Evolutionary conservation across 805 yeast genomes (phyloP), one percentile per base, ranked within the genome.

Genomic region (Candida tibetensis): DNA sequence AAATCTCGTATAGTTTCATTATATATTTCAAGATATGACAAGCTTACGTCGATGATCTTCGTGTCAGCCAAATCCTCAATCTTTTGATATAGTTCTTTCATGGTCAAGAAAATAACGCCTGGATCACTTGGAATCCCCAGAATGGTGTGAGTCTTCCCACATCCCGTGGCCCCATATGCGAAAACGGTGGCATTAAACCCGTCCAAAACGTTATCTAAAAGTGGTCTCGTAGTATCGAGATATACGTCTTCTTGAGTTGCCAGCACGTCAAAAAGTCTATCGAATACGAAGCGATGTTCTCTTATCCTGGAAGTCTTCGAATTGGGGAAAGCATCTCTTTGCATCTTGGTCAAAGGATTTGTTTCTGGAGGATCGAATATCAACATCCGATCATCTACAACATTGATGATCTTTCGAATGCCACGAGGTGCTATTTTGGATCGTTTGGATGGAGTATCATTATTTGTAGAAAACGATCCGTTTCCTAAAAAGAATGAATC

Each of bases 161-260:
- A 90, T 0, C 98, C 98, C 0, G 98, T 90, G 19, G 98, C 95
- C 1, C 98, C 98, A 57, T 90, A 90, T 0, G 98, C 97, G 66
- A 90, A 90, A 0, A 90, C 87, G 0, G 96, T 88, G 4, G 95
- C 82, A 57, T 91, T 89, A 60, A 69, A 86, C 0, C 97, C 98
- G 44, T 85, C 93, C 29, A 90, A 58, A 0, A 88, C 80, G 28
- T 82, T 74, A 43, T 81, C 87, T 5, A 90, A 66, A 33, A 88
- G 64, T 0, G 95, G 91, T 35, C 71, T 66, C 0, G 95, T 78
- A 1, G 95, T 86, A 21, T 61, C 58, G 17, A 64, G 54, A 53
- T 77, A 90, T 0, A 90, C 86, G 5, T 82, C 82, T 7, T 72
- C 67, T 52, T 90, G 96, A 0, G 77, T 44, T 0, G 85, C 63